Base-by-base conservation (phyloP, 2,329 filamentous ascomycete species). In the Fusarium sp. region DNA sequence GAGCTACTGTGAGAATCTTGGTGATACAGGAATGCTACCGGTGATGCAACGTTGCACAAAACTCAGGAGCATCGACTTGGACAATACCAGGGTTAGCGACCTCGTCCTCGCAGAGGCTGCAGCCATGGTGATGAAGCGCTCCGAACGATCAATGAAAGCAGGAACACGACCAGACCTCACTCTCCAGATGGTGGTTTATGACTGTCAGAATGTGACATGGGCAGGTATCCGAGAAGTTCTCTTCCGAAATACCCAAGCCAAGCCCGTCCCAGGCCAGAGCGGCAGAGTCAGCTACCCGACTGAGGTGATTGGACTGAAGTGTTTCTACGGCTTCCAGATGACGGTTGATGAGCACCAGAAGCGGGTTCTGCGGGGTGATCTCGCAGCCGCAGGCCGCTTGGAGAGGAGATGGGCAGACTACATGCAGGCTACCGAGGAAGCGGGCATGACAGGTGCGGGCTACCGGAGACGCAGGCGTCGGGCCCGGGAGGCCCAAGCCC, bases 271-370 rank as follows among this genome's bases (percentile, higher is more conserved):
- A 24, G 82, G 81, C 11, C 80, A 83, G 24, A 79, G 83, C 16
- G 80, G 78, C 35, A 79, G 77, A 57, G 76, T 87, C 11, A 88
- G 88, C 0, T 95, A 92, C 76, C 93, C 94, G 0, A 89, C 90
- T 1, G 92, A 98, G 80, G 90, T 97, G 66, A 94, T 98, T 69
- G 87, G 91, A 7, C 88, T 98, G 50, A 98, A 98, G 82, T 97
- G 95, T 83, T 98, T 96, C 85, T 97, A 97, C 81, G 94, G 93
- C 47, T 98, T 94, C 90, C 96, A 98, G 83, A 94, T 94, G 84
- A 98, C 95, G 0, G 95, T 98, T 6, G 93, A 98, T 75, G 95
- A 98, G 81, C 96, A 98, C 82, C 95, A 92, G 62, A 96, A 95
- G 84, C 90, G 95, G 5, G 94, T 98, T 1, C 82, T 97, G 61